Evolutionary conservation across 2,329 filamentous ascomycete species (phyloP), one percentile per base, ranked within the genome.

Genomic region (Cryphonectria naterciae): DNA sequence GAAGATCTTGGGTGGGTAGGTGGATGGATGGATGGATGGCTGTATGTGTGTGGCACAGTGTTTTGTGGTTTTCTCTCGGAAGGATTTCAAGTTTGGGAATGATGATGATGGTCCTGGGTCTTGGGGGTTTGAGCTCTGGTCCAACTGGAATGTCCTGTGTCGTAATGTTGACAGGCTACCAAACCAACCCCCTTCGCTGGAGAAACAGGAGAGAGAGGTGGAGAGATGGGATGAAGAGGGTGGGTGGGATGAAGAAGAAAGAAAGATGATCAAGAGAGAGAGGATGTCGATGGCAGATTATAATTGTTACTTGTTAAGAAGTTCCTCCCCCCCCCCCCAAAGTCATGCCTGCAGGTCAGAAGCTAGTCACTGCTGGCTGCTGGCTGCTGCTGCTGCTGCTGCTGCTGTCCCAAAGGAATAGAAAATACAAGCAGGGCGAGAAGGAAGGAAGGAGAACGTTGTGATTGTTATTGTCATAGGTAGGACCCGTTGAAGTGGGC

Each of bases 31-130:
- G 37, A 11, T 39, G 49, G 25, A 25, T 25, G 52, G 28, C 35
- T 58, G 54, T 58, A 19, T 17, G 54, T 7, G 54, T 58, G 54
- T 32, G 54, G 54, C 54, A 32, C 54, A 58, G 54, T 56, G 52
- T 56, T 32, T 32, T 2, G 54, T 32, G 54, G 54, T 35, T 10
- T 32, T 32, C 10, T 22, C 11, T 22, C 4, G 7, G 54, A 32
- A 58, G 54, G 54, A 58, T 58, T 19, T 28, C 19, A 49, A 11
- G 25, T 56, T 28, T 56, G 52, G 25, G 25, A 56, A 32, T 56
- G 32, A 32, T 32, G 32, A 32, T 32, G 32, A 32, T 32, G 32
- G 32, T 4, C 32, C 32, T 32, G 46, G 52, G n/a, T n/a, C 49
- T 6, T 56, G 52, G 8, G 46, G 43, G 13, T 39, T n/a, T 37